Percentiles rank a stretch among this genome's conserved stretches.
phyloP scores from a whole-genome alignment of 1,284 basidiomycete species.

The Trametes versicolor region DNA sequence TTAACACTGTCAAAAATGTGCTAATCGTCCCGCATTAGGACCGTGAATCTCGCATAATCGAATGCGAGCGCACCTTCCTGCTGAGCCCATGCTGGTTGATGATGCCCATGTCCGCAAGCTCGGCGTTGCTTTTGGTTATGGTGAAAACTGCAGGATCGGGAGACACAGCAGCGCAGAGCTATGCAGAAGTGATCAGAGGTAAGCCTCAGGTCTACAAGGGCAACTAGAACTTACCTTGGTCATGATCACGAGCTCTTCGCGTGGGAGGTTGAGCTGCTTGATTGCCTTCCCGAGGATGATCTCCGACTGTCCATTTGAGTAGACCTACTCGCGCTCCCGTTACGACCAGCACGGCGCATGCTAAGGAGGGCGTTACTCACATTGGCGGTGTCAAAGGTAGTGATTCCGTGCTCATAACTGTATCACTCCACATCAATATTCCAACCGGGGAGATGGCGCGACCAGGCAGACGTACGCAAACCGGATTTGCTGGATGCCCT shows the following conservation, averaged over 20 bases:
- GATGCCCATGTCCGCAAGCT: constrained; percentile 36
- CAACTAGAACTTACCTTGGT: constrained; percentile 54
- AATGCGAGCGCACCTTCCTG: constrained; percentile 39
- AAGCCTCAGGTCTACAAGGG: too few species aligned
- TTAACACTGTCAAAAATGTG: constrained; percentile 57
- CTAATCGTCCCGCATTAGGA: constrained; percentile 37
- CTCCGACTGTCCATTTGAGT: constrained; percentile 62
- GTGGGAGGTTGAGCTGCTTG: constrained; percentile 60
- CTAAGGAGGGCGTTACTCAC: not conserved
- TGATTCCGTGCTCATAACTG: constrained; percentile 53
- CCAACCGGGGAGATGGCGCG: not conserved
- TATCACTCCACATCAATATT: not conserved
- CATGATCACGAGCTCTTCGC: constrained; percentile 65
- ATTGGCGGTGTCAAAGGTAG: constrained; percentile 53
- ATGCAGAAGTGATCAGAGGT: not conserved
- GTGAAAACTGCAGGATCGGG: constrained; percentile 33
- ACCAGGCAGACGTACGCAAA: constrained; percentile 40
- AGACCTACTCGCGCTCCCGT: constrained; percentile 40
- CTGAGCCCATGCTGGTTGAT: constrained; percentile 48
- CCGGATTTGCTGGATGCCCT: constrained; percentile 46
- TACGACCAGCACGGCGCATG: not conserved
- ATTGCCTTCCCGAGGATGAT: constrained; percentile 68
- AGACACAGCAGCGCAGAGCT: constrained; percentile 12
- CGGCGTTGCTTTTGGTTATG: constrained; percentile 5
- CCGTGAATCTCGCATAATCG: not conserved